A percentile compares a stretch with the other conserved stretches of the same genome.
Evolutionary conservation across 179 eudicot species (phyloP).

Genomic region (Silene coronaria): DNA sequence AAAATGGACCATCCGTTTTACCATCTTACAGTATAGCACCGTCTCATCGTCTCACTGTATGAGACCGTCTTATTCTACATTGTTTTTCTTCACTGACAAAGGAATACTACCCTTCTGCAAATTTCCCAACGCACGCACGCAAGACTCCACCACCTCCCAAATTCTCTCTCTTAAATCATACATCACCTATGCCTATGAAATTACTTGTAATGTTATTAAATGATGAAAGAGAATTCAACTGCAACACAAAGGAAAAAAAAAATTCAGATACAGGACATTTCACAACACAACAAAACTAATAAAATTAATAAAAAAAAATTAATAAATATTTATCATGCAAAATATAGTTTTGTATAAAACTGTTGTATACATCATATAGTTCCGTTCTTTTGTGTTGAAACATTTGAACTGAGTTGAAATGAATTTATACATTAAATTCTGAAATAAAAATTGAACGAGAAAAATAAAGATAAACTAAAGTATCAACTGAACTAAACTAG

Average conservation of each 20-base stretch:
- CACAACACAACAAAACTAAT: slow-evolving; percentile 20
- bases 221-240: not conserved
- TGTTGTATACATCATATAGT: too few relatives aligned
- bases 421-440: too few relatives aligned
- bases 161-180: slow-evolving; percentile 32
- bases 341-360: not conserved
- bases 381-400: too few relatives aligned
- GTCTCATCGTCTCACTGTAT: too few relatives aligned
- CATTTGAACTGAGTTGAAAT: too few relatives aligned
- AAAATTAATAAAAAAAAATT: not conserved
- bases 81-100: slow-evolving; percentile 25
- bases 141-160: slow-evolving; percentile 17
- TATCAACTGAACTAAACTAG: too few relatives aligned
- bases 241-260: not conserved
- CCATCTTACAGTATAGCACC: too few relatives aligned
- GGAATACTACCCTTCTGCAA: slow-evolving; percentile 27
- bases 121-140: slow-evolving; percentile 38
- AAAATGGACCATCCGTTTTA: too few relatives aligned
- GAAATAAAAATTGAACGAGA: too few relatives aligned
- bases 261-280: slow-evolving; percentile 18
- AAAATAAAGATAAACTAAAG: too few relatives aligned
- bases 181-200: slow-evolving; percentile 10
- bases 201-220: not conserved
- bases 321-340: not conserved
- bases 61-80: too few relatives aligned